These are phyloP conservation scores for Alternaria rosae DNA, from an alignment of 2,329 filamentous ascomycete species.

Conservation along the genomic window DNA sequence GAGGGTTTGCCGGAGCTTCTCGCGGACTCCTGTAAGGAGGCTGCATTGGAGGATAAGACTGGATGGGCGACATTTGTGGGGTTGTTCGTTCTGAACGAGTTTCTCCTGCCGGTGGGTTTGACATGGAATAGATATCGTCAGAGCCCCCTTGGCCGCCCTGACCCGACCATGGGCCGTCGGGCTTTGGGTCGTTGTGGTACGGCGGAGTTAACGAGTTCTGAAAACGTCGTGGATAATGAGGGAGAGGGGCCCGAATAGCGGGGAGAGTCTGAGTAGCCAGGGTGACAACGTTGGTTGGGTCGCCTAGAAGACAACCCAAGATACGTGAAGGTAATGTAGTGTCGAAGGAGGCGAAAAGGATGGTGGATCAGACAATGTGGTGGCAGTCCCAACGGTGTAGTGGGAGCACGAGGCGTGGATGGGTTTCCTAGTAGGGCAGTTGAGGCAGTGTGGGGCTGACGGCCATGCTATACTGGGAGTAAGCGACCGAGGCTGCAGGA, in stretches of 20 bases:
- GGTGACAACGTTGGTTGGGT: constrained; percentile 36
- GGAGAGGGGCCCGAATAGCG: constrained; percentile 42
- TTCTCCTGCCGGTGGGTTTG: constrained; percentile 29
- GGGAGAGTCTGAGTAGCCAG: constrained; percentile 51
- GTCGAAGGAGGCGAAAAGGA: constrained; percentile 1
- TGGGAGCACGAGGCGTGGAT: constrained; percentile 3
- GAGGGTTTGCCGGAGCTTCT: constrained; percentile 22
- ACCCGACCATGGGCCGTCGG: constrained; percentile 48
- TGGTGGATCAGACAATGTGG: neutral
- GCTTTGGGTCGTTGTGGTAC: constrained; percentile 40
- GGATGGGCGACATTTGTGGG: constrained; percentile 39
- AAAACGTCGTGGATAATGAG: constrained; percentile 42
- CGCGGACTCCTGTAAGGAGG: constrained; percentile 32
- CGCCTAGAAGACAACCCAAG: constrained; percentile 38
- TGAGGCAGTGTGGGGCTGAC: constrained; percentile 26
- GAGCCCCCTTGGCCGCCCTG: constrained; percentile 39
- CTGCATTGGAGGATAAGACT: constrained; percentile 36
- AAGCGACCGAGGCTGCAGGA: constrained; percentile 18
- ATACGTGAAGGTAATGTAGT: constrained; percentile 3
- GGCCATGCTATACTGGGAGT: constrained; percentile 23
- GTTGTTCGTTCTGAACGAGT: constrained; percentile 36
- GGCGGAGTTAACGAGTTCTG: constrained; percentile 42
- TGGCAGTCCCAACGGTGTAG: neutral
- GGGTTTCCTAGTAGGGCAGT: constrained; percentile 18
- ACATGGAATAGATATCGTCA: constrained; percentile 44